Evolutionary conservation across 2,329 filamentous ascomycete genomes (phyloP), one percentile per base, ranked within the genome.

Genomic region (Phoma sp.): DNA sequence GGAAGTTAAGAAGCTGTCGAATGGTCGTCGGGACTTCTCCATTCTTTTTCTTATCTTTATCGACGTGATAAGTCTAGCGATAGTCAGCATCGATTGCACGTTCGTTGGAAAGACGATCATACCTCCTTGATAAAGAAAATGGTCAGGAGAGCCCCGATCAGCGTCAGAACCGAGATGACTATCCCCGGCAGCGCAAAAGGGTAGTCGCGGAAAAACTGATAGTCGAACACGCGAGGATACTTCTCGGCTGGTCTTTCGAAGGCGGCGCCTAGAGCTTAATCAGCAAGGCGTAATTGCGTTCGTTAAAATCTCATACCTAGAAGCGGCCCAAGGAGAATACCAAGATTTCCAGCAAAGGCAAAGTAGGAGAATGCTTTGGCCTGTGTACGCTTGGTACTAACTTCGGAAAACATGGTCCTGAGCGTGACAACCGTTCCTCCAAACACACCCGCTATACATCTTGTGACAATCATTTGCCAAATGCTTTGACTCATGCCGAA

Each of bases 311-410:
- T 53, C 59, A 40, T 57, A 77, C 77, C 79, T 18, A 91, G 67
- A 7, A 90, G 65, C 2, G 89, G 89, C 0, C 90, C 90, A 2
- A 91, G 27, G 53, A 91, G 86, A 39, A 93, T 86, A 4, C 90
- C 90, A 7, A 93, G 22, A 60, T 93, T 93, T 4, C 86, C 85
- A 0, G 83, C 79, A 67, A 93, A 90, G 8, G 89, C 88, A 68
- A 93, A 93, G 79, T 86, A 89, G 66, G 87, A 87, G 67, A 93
- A 95, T 0, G 87, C 86, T 25, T 81, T 77, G 0, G 90, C 89
- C 73, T 93, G 89, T 0, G 87, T 92, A 58, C 83, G 81, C 4
- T 82, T 76, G 0, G 87, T 89, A 70, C 85, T 88, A 61, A 87
- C 85, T 73, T 95, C 90, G 14, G 84, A 83, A 27, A 93, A 80